Conservation (phyloP, 2,329 filamentous ascomycete species). For the Botrytis squamosa region DNA sequence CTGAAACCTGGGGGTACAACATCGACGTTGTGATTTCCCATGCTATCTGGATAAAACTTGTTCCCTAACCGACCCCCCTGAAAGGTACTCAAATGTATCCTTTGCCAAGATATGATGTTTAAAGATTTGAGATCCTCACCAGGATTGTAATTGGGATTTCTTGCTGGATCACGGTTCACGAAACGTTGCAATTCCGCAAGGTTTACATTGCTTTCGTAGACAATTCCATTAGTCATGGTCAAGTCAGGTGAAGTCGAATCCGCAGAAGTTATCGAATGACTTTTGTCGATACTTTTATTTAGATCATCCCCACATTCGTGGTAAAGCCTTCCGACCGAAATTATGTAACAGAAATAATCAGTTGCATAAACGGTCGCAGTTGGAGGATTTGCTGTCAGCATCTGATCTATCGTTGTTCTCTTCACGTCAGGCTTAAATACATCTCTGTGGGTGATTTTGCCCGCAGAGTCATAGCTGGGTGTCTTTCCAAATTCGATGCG, state of each 20-base stretch:
- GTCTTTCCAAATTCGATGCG: neutral
- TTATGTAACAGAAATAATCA: constrained; percentile 15
- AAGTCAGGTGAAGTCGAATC: no score
- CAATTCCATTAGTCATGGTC: no score
- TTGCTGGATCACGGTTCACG: no score
- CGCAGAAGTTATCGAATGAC: neutral
- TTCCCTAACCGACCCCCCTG: constrained; percentile 19
- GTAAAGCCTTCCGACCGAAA: constrained; percentile 18
- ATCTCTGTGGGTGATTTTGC: no score
- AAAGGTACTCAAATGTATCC: constrained; percentile 5
- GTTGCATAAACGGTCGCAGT: neutral
- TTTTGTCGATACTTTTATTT: neutral
- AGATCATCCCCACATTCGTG: neutral
- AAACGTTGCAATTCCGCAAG: neutral
- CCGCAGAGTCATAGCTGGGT: no score
- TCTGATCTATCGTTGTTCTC: neutral
- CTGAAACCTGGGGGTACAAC: no score
- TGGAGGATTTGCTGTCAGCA: neutral
- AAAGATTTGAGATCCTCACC: constrained; percentile 17
- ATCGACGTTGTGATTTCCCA: no score
- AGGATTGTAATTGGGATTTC: neutral
- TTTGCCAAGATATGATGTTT: constrained; percentile 26
- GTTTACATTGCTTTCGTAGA: neutral
- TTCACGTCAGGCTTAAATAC: neutral
- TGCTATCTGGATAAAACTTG: constrained; percentile 9